Percentiles rank a stretch among this genome's conserved stretches.
These are phyloP conservation scores for Scleroderma citrinum DNA, from an alignment of 768 basidiomycete genomes.

Conservation along the genomic window DNA sequence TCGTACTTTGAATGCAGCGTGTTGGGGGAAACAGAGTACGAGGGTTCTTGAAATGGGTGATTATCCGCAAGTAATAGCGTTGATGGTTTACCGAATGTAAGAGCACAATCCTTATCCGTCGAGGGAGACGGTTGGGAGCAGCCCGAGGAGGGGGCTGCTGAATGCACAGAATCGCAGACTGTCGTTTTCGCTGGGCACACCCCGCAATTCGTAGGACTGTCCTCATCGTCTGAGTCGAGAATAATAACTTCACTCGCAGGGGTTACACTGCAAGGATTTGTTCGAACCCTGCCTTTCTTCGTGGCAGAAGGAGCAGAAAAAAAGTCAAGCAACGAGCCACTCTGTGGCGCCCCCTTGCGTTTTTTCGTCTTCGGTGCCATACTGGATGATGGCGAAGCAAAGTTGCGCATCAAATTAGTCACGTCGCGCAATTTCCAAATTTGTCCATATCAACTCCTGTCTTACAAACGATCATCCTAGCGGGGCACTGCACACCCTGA, in stretches of 20 bases:
- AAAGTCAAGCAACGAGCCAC: slow-evolving; percentile 42
- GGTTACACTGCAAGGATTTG: background rate
- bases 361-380: slow-evolving; percentile 37
- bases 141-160: too few relatives aligned
- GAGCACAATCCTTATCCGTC: background rate
- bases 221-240: slow-evolving; percentile 59
- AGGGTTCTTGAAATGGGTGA: background rate
- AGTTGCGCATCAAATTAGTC: background rate
- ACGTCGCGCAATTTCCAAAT: background rate
- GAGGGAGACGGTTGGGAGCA: background rate
- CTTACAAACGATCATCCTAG: too few relatives aligned
- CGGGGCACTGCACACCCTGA: too few relatives aligned
- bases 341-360: slow-evolving; percentile 25
- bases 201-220: slow-evolving; percentile 3
- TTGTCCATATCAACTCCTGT: too few relatives aligned
- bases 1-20: background rate
- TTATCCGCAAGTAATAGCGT: slow-evolving; percentile 12
- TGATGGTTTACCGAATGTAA: slow-evolving; percentile 23
- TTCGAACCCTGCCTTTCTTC: slow-evolving; percentile 16
- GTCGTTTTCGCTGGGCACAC: background rate
- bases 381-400: background rate
- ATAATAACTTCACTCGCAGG: slow-evolving; percentile 43
- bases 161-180: background rate
- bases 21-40: background rate
- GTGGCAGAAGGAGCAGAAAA: slow-evolving; percentile 28